Percentiles rank a stretch among this genome's conserved stretches.
phyloP scores from a whole-genome alignment of 1,139 yeast genomes.

The Hyphopichia wangnamkhiaoensis region DNA sequence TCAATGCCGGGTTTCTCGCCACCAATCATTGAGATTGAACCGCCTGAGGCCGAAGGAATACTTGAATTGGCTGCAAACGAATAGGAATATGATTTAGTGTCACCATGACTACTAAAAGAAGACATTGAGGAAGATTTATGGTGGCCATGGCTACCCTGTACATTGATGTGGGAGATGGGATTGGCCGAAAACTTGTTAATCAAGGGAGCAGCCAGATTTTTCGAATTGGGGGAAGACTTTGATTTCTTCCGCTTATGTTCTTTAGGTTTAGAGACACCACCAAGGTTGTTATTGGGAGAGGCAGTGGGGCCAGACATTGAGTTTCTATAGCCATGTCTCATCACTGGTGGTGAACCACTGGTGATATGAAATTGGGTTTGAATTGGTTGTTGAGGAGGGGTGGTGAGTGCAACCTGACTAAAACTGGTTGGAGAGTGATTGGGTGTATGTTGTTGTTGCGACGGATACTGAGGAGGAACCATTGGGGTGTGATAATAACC shows the following conservation, averaged over 20 bases:
- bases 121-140: slow-evolving; percentile 1
- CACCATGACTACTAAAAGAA: background rate
- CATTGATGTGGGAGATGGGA: slow-evolving; percentile 3
- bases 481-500: too few species aligned
- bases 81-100: background rate
- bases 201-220: slow-evolving; percentile 4
- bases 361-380: too few species aligned
- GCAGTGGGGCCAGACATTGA: too few species aligned
- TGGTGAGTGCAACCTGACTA: too few species aligned
- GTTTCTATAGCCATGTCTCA: too few species aligned
- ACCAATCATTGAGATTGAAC: slow-evolving; percentile 2
- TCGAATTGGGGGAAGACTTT: slow-evolving; percentile 10
- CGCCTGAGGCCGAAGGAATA: background rate
- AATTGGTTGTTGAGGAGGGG: too few species aligned
- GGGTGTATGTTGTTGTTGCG: too few species aligned
- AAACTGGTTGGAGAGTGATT: too few species aligned
- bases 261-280: too few species aligned
- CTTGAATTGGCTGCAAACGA: background rate
- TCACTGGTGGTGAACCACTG: too few species aligned
- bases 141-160: background rate
- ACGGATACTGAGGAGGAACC: too few species aligned
- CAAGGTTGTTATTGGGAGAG: too few species aligned
- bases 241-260: slow-evolving; percentile 10
- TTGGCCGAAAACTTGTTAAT: slow-evolving; percentile 9
- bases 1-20: background rate